phyloP scores from a whole-genome alignment of 768 basidiomycete genomes.

The Melanogaster broomeanus region DNA sequence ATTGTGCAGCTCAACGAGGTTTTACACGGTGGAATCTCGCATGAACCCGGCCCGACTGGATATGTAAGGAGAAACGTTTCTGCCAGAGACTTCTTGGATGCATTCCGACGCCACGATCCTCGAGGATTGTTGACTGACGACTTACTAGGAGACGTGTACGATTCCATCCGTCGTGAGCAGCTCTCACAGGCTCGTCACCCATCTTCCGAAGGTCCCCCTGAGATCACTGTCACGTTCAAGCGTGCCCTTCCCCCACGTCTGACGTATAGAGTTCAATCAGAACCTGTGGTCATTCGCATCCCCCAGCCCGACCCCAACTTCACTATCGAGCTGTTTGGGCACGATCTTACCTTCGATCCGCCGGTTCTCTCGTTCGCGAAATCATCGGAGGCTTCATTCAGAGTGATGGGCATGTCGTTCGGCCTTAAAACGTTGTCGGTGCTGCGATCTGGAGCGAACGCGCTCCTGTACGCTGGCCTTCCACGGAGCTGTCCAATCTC shows the following conservation, averaged over 20 bases:
- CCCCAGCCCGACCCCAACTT: constrained; percentile 84
- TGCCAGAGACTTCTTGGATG: constrained; percentile 77
- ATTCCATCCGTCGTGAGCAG: constrained; percentile 70
- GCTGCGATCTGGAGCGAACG: constrained; percentile 81
- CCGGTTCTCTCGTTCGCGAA: constrained; percentile 77
- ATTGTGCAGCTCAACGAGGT: constrained; percentile 89
- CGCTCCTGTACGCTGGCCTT: constrained; percentile 78
- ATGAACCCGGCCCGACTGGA: constrained; percentile 56
- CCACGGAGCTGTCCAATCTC: constrained; percentile 76
- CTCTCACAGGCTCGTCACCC: constrained; percentile 68
- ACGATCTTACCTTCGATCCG: constrained; percentile 88
- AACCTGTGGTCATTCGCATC: constrained; percentile 83
- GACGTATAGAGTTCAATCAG: constrained; percentile 87
- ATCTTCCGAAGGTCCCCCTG: constrained; percentile 40
- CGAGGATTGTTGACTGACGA: constrained; percentile 72
- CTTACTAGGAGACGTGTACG: constrained; percentile 74
- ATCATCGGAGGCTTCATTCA: constrained; percentile 83
- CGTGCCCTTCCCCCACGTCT: constrained; percentile 74
- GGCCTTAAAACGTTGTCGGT: constrained; percentile 84
- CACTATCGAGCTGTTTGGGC: constrained; percentile 80
- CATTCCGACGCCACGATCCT: constrained; percentile 79
- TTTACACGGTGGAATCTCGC: constrained; percentile 72
- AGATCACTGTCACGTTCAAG: constrained; percentile 68
- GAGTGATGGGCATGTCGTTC: constrained; percentile 82
- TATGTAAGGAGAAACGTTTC: constrained; percentile 62